A percentile compares a stretch with the other conserved stretches of the same genome.
Conservation (phyloP, 495 filamentous ascomycete genomes). For the Penicillium silybi region DNA sequence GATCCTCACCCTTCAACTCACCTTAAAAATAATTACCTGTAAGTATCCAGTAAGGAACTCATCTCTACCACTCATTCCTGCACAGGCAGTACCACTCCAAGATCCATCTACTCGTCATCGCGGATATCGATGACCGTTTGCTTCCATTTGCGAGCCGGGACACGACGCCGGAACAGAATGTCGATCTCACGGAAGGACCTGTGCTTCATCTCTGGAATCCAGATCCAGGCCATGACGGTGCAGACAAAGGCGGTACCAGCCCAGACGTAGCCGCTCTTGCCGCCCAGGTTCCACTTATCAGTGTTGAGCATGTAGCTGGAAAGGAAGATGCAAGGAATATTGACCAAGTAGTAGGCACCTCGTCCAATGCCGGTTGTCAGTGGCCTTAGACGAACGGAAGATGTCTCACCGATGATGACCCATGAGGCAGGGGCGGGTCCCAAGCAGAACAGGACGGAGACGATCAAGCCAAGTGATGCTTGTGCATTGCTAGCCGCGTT, state of each 20-base stretch:
- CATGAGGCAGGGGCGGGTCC: constrained; percentile 52
- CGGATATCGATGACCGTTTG: constrained; percentile 46
- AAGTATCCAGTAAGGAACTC: no score
- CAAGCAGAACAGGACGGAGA: constrained; percentile 51
- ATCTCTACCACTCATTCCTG: no score
- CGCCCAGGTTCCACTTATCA: constrained; percentile 42
- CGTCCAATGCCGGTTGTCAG: constrained; percentile 56
- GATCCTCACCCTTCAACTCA: no score
- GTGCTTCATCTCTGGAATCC: constrained; percentile 51
- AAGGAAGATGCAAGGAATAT: constrained; percentile 53
- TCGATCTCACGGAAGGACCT: constrained; percentile 52
- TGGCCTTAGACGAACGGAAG: constrained; percentile 52
- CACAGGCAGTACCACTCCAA: no score
- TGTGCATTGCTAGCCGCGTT: constrained; percentile 39
- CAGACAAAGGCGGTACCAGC: constrained; percentile 47
- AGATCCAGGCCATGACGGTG: constrained; percentile 55
- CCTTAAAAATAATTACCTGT: no score
- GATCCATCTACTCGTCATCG: constrained; percentile 51
- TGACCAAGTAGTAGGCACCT: constrained; percentile 47
- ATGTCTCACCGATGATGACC: constrained; percentile 57
- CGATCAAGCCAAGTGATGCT: constrained; percentile 52
- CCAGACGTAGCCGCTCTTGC: constrained; percentile 52
- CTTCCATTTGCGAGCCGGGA: constrained; percentile 55
- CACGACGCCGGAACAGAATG: constrained; percentile 48
- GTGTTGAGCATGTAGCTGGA: constrained; percentile 48